Evolutionary conservation across 805 yeast genomes (phyloP), one percentile per base, ranked within the genome.

Genomic region (Ogataea allantospora): DNA sequence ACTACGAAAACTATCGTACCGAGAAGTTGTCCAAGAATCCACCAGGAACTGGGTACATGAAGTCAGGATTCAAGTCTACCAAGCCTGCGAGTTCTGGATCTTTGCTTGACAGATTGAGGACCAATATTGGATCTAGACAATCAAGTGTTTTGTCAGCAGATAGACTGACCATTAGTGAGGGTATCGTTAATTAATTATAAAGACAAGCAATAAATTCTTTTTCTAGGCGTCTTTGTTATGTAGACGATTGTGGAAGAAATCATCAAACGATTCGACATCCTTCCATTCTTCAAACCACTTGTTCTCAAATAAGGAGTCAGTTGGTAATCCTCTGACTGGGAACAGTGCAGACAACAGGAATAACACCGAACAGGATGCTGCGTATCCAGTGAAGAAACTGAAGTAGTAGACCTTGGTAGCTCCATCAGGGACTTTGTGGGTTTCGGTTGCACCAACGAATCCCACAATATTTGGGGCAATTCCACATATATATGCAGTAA

Each of bases 381-480:
- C 53, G 62, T 82, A 86, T 1, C 96, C 96, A 42, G 82, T 72
- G 48, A 88, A 79, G 67, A 80, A 88, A 59, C 82, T 83, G 51
- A 88, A 65, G 44, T 80, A 66, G 66, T 84, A 88, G 30, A 88
- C 76, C 40, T 76, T 69, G 42, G 77, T 75, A 8, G 95, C 95
- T 21, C 91, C 95, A 31, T 67, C 65, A 19, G 95, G 95, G 11
- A 87, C 95, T 6, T 32, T 40, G 43, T 68, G 72, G n/a, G 79
- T 74, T 26, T 81, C 85, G 16, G 85, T 78, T 7, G 88, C 88
- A 46, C 95, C 88, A 6, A 82, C 91, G 51, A 88, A 88, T 2
- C 96, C 96, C 14, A 83, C 83, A 54, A 88, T 80, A 53, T 87
- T 88, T 31, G 95, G 93, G 23, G 78, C 66, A 42, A 88, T 80